Percentiles rank a stretch among this genome's conserved stretches.
phyloP scores from a whole-genome alignment of 106 monocot species.

The Hemerocallis citrina region DNA sequence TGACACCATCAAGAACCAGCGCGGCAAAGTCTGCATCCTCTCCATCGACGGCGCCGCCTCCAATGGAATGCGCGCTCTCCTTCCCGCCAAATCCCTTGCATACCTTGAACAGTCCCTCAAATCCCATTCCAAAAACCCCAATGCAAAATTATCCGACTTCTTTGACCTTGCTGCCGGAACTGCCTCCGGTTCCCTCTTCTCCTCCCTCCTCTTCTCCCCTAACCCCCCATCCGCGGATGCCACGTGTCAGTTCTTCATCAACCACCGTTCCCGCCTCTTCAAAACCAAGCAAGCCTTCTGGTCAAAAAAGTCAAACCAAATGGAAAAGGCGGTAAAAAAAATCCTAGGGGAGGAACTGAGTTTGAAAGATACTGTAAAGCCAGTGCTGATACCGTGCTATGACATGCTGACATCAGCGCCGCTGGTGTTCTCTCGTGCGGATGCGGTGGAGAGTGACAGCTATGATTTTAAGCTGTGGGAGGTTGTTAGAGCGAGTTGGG shows the following conservation, averaged over 20 bases:
- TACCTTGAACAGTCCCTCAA: slow-evolving; percentile 35
- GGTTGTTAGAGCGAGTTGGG: slow-evolving; percentile 40
- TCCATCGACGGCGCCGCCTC: slow-evolving; percentile 55
- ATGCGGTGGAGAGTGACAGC: slow-evolving; percentile 38
- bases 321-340: slow-evolving; percentile 30
- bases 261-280: slow-evolving; percentile 18
- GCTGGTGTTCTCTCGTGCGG: slow-evolving; percentile 59
- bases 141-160: slow-evolving; percentile 40
- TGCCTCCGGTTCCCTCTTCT: slow-evolving; percentile 52
- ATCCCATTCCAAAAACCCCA: slow-evolving; percentile 33
- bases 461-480: slow-evolving; percentile 49
- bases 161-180: slow-evolving; percentile 66
- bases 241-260: slow-evolving; percentile 32
- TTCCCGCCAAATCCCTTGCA: slow-evolving; percentile 39
- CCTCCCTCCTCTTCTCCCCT: slow-evolving; percentile 51
- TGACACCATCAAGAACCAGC: slow-evolving; percentile 12
- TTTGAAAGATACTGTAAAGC: slow-evolving; percentile 39
- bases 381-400: slow-evolving; percentile 60
- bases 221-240: slow-evolving; percentile 21
- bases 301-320: no score
- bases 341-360: slow-evolving; percentile 31
- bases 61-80: slow-evolving; percentile 39
- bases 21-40: slow-evolving; percentile 61
- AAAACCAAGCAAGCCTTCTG: not conserved
- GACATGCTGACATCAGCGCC: slow-evolving; percentile 47